Base-by-base conservation (phyloP, 2,329 filamentous ascomycete species). In the Periconia macrospinosa region DNA sequence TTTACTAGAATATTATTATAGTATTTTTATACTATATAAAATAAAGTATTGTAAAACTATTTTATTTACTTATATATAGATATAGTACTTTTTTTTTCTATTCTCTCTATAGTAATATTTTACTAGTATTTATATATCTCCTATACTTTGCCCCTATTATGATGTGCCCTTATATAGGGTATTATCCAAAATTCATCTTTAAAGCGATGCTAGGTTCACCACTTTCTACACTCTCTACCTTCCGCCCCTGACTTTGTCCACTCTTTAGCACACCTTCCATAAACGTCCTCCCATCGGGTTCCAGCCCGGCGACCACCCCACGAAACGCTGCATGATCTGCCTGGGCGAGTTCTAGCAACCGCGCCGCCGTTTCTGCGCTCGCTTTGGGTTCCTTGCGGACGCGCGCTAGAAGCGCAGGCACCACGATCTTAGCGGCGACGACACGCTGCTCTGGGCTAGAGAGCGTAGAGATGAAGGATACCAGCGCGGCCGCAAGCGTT, bases 171-270 rank as follows among this genome's bases (percentile, higher is more conserved):
- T n/a, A n/a, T n/a, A n/a, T n/a, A 27, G 23, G 8, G 8, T 27
- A 27, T 37, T 47, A 44, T 17, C 61, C 60, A 81, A 99, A 97
- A 73, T 96, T 83, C 90, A 97, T 95, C 82, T 95, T 94, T 69
- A 99, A 75, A 50, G 91, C 91, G 80, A 99, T 99, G 58, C 81
- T 94, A 13, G 94, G 94, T 73, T 80, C 78, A 42, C 74, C 78
- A 46, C 78, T 77, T 45, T 78, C 76, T 47, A 85, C 85, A 27
- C 78, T 83, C 49, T 78, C 82, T 53, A 79, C 76, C 54, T 76
- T 79, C 47, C 42, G 75, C 65, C 54, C 69, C 67, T 69, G 61
- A 66, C 62, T 65, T 71, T 83, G 77, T 48, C 87, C 87, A 20
- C 82, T 84, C 72, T 86, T 83, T 55, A 96, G 84, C 15, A 96